phyloP scores from a whole-genome alignment of 1,284 basidiomycete genomes.

The Inonotus obliquus region DNA sequence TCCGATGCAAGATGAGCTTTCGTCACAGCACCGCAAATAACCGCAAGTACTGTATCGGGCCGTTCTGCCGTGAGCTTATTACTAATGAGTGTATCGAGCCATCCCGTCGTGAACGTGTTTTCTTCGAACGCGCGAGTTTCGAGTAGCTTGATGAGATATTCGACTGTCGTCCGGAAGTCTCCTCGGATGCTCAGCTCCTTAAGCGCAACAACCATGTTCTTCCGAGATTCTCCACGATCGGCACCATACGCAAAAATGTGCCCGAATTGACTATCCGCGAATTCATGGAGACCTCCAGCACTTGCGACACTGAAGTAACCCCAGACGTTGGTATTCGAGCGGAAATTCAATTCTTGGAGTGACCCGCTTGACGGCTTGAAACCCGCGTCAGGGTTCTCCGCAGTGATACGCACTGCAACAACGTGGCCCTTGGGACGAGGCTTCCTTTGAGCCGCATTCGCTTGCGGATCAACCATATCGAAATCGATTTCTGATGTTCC shows the following conservation, averaged over 20 bases:
- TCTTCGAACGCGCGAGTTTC: conserved; percentile 96
- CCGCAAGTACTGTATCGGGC: conserved; percentile 88
- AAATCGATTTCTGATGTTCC: conserved; percentile 93
- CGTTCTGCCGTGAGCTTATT: conserved; percentile 95
- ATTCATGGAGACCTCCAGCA: conserved; percentile 97
- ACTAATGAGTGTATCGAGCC: conserved; percentile 97
- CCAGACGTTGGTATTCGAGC: conserved; percentile 98
- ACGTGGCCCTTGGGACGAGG: conserved; percentile 98
- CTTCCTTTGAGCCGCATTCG: conserved; percentile 87
- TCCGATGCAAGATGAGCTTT: conserved; percentile 92
- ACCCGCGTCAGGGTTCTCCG: conserved; percentile 99
- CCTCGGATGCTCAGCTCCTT: conserved; percentile 99
- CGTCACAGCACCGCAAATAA: conserved; percentile 95
- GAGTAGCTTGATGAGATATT: conserved; percentile 96
- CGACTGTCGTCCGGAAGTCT: conserved; percentile 98
- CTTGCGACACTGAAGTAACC: conserved; percentile 98
- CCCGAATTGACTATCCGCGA: conserved; percentile 97
- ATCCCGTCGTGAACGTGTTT: conserved; percentile 97
- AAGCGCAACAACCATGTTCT: conserved; percentile 99
- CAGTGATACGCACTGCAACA: conserved; percentile 98
- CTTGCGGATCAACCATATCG: conserved; percentile 87
- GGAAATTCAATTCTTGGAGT: conserved; percentile 98
- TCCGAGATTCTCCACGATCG: conserved; percentile 91
- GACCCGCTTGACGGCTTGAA: conserved; percentile 99
- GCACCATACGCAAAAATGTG: conserved; percentile 99